Evolutionary conservation across 306 rosid species (phyloP).

Genomic region (Pueraria montana): DNA sequence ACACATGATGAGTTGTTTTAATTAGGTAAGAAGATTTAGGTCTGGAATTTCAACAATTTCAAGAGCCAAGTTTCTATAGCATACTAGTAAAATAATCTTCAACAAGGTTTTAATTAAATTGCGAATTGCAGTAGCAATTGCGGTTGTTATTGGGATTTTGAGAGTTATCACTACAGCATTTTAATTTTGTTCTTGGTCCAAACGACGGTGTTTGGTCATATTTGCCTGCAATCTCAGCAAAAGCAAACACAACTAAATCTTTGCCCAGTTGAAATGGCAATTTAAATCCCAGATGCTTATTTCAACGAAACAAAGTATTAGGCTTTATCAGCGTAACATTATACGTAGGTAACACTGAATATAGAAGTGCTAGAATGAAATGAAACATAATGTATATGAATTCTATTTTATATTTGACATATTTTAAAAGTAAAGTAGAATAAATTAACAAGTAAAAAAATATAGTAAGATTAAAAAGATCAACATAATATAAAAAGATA

Average conservation of each 20-base stretch:
- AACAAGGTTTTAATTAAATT: background rate
- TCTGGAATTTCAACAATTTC: background rate
- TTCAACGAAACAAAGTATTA: background rate
- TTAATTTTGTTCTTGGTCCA: background rate
- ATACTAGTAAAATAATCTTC: background rate
- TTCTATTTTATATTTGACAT: no score
- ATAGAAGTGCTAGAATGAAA: background rate
- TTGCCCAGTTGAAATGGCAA: background rate
- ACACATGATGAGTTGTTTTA: background rate
- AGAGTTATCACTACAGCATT: background rate
- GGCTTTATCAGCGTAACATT: background rate
- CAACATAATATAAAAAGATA: background rate
- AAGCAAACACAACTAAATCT: background rate
- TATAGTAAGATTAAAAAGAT: background rate
- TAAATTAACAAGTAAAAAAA: background rate
- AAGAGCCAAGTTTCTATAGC: background rate
- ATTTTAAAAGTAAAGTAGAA: no score
- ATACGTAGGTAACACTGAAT: background rate
- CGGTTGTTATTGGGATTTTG: background rate
- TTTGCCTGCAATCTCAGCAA: background rate
- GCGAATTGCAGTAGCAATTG: background rate
- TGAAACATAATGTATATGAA: background rate
- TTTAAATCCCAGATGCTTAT: background rate
- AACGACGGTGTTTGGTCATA: background rate
- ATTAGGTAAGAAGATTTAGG: slow-evolving; percentile 6